A percentile compares a stretch with the other conserved stretches of the same genome.
phyloP scores from a whole-genome alignment of 768 basidiomycete genomes.

The Pisolithus marmoratus region DNA sequence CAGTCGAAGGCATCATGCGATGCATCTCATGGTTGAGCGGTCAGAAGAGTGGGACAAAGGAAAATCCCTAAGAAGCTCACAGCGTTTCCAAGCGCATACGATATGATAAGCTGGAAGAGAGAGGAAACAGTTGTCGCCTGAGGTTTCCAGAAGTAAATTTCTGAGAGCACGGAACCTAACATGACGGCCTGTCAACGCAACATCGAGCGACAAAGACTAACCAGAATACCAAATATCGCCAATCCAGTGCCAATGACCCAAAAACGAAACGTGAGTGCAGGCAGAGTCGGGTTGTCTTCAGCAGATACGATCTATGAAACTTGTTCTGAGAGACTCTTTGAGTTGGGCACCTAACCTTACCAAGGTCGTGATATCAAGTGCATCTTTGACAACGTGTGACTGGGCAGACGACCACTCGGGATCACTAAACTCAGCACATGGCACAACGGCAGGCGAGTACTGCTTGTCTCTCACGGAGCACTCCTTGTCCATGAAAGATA shows the following conservation, averaged over 20 bases:
- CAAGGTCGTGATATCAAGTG: not conserved
- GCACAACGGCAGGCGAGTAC: not conserved
- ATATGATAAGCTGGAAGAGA: constrained; percentile 51
- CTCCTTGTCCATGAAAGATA: not conserved
- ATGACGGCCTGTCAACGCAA: constrained; percentile 22
- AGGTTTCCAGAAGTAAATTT: constrained; percentile 35
- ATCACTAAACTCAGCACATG: not conserved
- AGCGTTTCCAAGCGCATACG: constrained; percentile 46
- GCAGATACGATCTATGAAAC: constrained; percentile 39
- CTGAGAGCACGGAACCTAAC: constrained; percentile 29
- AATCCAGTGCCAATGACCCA: constrained; percentile 45
- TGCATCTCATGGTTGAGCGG: constrained; percentile 6
- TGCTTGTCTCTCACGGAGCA: not conserved
- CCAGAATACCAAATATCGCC: constrained; percentile 35
- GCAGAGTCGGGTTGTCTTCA: constrained; percentile 44
- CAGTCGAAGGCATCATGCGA: constrained; percentile 7
- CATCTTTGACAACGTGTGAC: not conserved
- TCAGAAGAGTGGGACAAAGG: not conserved
- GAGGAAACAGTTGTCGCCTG: constrained; percentile 50
- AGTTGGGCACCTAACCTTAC: not conserved
- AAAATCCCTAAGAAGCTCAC: constrained; percentile 35
- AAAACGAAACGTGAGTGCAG: constrained; percentile 43
- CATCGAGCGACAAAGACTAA: constrained; percentile 2
- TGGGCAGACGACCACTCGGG: not conserved
- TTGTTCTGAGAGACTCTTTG: not conserved